A percentile compares a stretch with the other conserved stretches of the same genome.
Conservation (phyloP, 176 grass and related monocot genomes). For the Paspalum vaginatum region DNA sequence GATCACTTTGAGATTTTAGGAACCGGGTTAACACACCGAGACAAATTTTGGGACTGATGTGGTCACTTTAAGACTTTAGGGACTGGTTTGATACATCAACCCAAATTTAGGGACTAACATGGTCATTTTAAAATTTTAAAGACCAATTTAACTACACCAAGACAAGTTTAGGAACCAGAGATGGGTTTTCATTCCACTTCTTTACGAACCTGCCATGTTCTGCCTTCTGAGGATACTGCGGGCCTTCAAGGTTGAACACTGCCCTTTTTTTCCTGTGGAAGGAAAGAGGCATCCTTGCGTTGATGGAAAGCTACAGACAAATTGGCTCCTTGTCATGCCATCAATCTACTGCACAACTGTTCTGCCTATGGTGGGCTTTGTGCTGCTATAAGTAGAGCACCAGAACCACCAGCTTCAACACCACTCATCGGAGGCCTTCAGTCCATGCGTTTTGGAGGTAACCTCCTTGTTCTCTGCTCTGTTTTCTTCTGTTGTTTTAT, state of each 20-base stretch:
- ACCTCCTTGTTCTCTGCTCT: neutral
- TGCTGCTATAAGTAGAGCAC: conserved; percentile 43
- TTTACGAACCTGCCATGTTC: conserved; percentile 8
- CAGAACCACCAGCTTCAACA: conserved; percentile 11
- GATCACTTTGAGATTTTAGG: too few relatives aligned
- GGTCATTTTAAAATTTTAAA: too few relatives aligned
- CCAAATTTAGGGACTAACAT: too few relatives aligned
- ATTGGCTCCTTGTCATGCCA: conserved; percentile 28
- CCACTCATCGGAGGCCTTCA: conserved; percentile 32
- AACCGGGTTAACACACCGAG: too few relatives aligned
- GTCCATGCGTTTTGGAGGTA: conserved; percentile 36
- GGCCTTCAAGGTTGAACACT: conserved; percentile 5
- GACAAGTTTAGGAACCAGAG: too few relatives aligned
- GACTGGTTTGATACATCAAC: too few relatives aligned
- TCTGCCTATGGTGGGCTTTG: conserved; percentile 4
- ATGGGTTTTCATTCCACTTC: conserved; percentile 43
- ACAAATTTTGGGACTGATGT: too few relatives aligned
- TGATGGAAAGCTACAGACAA: conserved; percentile 27
- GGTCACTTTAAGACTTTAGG: too few relatives aligned
- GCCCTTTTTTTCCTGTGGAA: neutral
- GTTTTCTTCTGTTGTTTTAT: conserved; percentile 2
- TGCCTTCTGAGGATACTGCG: conserved; percentile 19
- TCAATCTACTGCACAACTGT: conserved; percentile 32
- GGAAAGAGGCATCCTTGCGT: conserved; percentile 14
- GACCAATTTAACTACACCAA: too few relatives aligned